Base-by-base conservation (phyloP, 768 basidiomycete species). In the Suillus occidentalis region DNA sequence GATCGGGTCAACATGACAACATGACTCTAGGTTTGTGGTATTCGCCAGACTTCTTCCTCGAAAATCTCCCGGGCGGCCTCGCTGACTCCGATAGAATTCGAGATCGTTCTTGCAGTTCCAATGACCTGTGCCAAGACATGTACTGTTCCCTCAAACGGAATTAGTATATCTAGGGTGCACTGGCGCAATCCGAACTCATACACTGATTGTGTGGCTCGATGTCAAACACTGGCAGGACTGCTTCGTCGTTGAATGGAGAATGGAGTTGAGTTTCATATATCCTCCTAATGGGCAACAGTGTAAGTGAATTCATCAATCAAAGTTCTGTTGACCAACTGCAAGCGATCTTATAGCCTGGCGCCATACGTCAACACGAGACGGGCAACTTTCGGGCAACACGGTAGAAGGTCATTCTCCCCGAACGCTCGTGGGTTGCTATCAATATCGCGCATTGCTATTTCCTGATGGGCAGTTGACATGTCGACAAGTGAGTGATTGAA, bases 291-390 rank as follows among this genome's bases (percentile, higher is more conserved):
- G 8, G 8, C 20, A 9, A 43, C 43, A 43, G 18, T 6, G 7
- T 18, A 43, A 20, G 20, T 43, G 20, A 43, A 42, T 42, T 42
- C 14, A 42, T 42, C 40, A 42, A 42, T 42, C 14, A 14, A 16
- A 7, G 42, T 43, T 18, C 3, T 42, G 42, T 42, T 42, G 16
- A 43, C 42, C 16, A 6, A 20, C 18, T 43, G 18, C 14, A 31
- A 31, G 31, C 31, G 45, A 47, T 47, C n/a, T 47, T 47, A 4
- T 49, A 10, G 13, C 10, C 22, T 22, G 22, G 49, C 49, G 25
- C 14, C 49, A 25, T 25, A 14, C 25, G 49, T 50, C 49, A 50
- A 7, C 13, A 25, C 3, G 72, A 68, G 8, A 14, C 20, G 58
- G 37, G 58, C 34, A 25, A 43, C 22, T 20, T 25, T 49, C 42